These are phyloP conservation scores for Ophiocordyceps sinensis DNA, from an alignment of 2,329 filamentous ascomycete genomes.

Conservation along the genomic window DNA sequence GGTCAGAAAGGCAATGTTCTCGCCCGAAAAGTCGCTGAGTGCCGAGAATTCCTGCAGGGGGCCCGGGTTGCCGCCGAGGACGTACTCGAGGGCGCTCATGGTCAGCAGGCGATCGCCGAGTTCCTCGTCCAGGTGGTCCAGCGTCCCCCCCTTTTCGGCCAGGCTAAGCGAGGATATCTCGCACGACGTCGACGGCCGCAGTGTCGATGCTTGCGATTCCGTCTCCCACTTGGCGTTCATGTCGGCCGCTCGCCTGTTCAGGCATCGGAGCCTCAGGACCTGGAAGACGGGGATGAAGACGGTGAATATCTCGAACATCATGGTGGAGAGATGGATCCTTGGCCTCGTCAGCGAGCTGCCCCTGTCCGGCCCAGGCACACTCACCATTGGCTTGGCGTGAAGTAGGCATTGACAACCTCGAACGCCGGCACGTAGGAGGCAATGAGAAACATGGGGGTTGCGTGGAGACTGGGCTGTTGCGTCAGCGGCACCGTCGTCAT, in stretches of 20 bases:
- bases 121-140: constrained; percentile 1
- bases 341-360: background rate
- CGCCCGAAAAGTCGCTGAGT: constrained; percentile 51
- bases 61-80: constrained; percentile 41
- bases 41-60: constrained; percentile 51
- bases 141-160: constrained; percentile 3
- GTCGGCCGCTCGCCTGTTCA: constrained; percentile 28
- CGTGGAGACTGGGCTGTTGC: constrained; percentile 33
- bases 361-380: background rate
- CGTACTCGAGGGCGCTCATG: constrained; percentile 48
- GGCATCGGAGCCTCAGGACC: constrained; percentile 24
- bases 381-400: constrained; percentile 1
- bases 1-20: constrained; percentile 55
- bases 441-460: constrained; percentile 50
- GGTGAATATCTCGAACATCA: constrained; percentile 45
- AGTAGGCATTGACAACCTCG: constrained; percentile 31
- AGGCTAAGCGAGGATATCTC: constrained; percentile 10
- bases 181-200: background rate
- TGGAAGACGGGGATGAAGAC: constrained; percentile 48
- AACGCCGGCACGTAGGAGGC: constrained; percentile 37
- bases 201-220: constrained; percentile 12
- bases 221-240: constrained; percentile 12
- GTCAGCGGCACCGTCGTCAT: background rate
- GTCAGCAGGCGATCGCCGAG: constrained; percentile 32
- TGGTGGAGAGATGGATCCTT: constrained; percentile 35